A percentile compares a stretch with the other conserved stretches of the same genome.
These are phyloP conservation scores for Colletotrichum scovillei DNA, from an alignment of 2,329 filamentous ascomycete species.

Conservation along the genomic window DNA sequence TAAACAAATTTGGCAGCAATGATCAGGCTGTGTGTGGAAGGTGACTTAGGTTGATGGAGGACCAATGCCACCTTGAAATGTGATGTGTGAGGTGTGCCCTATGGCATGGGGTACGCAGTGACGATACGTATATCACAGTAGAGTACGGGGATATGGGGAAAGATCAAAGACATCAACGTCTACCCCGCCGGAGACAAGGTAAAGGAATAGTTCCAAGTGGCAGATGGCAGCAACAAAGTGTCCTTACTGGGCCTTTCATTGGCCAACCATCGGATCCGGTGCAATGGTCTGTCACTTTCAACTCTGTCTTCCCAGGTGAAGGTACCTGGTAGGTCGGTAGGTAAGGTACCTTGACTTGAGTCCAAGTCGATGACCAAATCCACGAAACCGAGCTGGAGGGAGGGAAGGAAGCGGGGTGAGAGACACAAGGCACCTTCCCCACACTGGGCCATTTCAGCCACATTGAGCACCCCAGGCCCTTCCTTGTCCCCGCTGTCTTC, in stretches of 20 bases:
- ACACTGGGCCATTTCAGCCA: slow-evolving; percentile 15
- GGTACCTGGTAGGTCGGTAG: too few species aligned
- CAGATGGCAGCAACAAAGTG: slow-evolving; percentile 2
- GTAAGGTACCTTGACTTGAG: too few species aligned
- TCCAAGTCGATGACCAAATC: background rate
- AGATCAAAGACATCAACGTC: background rate
- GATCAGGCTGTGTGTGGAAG: background rate
- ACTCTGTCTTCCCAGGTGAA: too few species aligned
- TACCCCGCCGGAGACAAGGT: slow-evolving; percentile 29
- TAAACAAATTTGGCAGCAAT: background rate
- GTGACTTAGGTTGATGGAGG: background rate
- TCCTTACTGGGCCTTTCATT: background rate
- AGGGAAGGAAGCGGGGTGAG: slow-evolving; percentile 27
- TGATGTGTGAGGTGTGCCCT: background rate
- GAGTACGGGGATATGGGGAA: background rate
- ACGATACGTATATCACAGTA: too few species aligned
- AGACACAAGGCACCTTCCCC: slow-evolving; percentile 10
- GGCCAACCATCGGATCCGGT: slow-evolving; percentile 1
- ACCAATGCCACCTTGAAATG: background rate
- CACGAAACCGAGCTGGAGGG: background rate
- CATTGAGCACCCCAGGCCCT: slow-evolving; percentile 13
- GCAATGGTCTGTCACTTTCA: too few species aligned
- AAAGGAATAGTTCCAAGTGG: background rate
- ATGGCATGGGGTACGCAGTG: too few species aligned
- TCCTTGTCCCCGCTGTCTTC: slow-evolving; percentile 12